Evolutionary conservation across 495 filamentous ascomycete species (phyloP), one percentile per base, ranked within the genome.

Genomic region (Tuber indicum): DNA sequence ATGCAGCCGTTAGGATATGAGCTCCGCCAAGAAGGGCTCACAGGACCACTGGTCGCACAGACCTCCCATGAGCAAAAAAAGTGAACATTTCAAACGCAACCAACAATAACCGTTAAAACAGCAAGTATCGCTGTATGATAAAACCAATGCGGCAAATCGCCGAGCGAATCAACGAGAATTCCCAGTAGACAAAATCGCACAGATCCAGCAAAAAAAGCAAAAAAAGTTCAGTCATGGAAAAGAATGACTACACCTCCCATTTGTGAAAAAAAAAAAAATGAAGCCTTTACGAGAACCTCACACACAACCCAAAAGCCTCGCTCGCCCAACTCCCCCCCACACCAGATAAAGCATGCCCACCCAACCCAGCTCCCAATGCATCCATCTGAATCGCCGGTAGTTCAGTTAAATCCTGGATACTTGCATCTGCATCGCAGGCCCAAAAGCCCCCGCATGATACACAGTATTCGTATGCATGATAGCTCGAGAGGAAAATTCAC

Each of bases 371-470:
- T 36, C 16, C 58, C 58, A 66, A 26, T 16, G 14, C 58, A 66
- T 66, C 58, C 58, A 66, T 7, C 26, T 36, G 58, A 66, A 66
- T 66, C 58, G 58, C 58, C 58, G 58, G 58, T 66, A 66, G 58
- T 66, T 66, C 58, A 66, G 58, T 26, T 19, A 17, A 66, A 66
- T 36, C 58, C 58, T 32, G 32, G 58, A 66, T 66, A 66, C 58
- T 66, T 66, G 58, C 58, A 66, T 66, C 58, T 66, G 58, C 58
- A 66, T 66, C 58, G 58, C 26, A 66, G 58, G 58, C 26, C 26
- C 26, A 66, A 36, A 19, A 66, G 58, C 26, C 26, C 26, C 14
- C 58, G 58, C 58, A 66, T 66, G 58, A 66, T 66, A 66, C 26
- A 66, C 26, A 66, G 14, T 3, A 16, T 26, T 66, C 14, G 58